phyloP scores from a whole-genome alignment of 2,329 filamentous ascomycete genomes.

The Monosporascus cannonballus region DNA sequence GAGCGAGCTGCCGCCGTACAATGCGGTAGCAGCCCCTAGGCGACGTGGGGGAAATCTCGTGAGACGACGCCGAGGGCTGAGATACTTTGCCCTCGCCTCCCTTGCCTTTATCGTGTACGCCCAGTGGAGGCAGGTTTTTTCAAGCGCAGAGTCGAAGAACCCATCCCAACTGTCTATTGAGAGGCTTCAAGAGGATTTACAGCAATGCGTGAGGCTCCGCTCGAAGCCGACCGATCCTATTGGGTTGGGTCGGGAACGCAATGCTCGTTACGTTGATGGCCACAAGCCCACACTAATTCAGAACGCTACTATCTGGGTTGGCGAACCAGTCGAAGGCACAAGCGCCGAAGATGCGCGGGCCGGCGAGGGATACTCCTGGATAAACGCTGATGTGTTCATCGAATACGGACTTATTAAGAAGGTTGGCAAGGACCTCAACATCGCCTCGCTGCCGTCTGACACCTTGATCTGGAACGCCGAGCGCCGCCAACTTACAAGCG shows the following conservation, averaged over 20 bases:
- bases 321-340: slow-evolving; percentile 50
- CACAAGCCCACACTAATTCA: slow-evolving; percentile 56
- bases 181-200: slow-evolving; percentile 48
- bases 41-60: slow-evolving; percentile 24
- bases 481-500: slow-evolving; percentile 57
- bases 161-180: slow-evolving; percentile 39
- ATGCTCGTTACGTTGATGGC: slow-evolving; percentile 54
- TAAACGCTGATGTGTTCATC: slow-evolving; percentile 52
- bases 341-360: slow-evolving; percentile 46
- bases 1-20: slow-evolving; percentile 39
- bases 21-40: slow-evolving; percentile 25
- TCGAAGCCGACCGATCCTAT: slow-evolving; percentile 49
- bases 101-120: slow-evolving; percentile 46
- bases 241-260: slow-evolving; percentile 50
- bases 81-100: slow-evolving; percentile 38
- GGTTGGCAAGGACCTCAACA: slow-evolving; percentile 32
- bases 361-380: slow-evolving; percentile 57
- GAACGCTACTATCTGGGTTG: slow-evolving; percentile 62
- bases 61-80: slow-evolving; percentile 38
- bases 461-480: slow-evolving; percentile 49
- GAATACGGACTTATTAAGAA: slow-evolving; percentile 55
- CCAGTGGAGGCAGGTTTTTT: slow-evolving; percentile 38
- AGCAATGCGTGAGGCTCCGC: slow-evolving; percentile 49
- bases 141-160: slow-evolving; percentile 1
- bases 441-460: slow-evolving; percentile 36